These are phyloP conservation scores for Chrysosphaeria jannelii DNA, from an alignment of 2,329 filamentous ascomycete genomes.

Conservation along the genomic window DNA sequence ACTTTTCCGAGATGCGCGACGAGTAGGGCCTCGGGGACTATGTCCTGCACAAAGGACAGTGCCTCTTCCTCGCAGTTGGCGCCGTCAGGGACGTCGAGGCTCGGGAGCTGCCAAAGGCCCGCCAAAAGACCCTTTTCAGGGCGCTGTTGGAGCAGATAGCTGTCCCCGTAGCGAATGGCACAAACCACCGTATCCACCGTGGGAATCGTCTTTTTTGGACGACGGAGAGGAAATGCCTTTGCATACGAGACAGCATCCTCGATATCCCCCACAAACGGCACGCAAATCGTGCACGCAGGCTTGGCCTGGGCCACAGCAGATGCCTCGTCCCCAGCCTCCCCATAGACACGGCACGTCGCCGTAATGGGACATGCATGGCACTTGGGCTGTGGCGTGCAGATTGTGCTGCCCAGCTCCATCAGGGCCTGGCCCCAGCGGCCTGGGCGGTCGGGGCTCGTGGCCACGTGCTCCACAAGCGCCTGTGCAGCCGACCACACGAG, in stretches of 20 bases:
- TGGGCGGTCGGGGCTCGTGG: constrained; percentile 15
- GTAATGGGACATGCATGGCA: constrained; percentile 21
- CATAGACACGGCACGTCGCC: constrained; percentile 18
- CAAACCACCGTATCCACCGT: constrained; percentile 22
- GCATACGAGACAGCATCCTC: constrained; percentile 14
- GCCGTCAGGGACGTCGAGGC: constrained; percentile 6
- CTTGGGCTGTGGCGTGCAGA: constrained; percentile 27
- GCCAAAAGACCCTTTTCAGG: constrained; percentile 23
- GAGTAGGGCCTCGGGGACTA: constrained; percentile 1
- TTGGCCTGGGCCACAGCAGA: too few species aligned
- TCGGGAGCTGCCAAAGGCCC: constrained; percentile 25
- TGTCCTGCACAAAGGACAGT: constrained; percentile 1
- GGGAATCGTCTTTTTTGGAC: constrained; percentile 19
- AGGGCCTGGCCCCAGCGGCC: constrained; percentile 32
- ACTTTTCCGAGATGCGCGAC: constrained; percentile 6
- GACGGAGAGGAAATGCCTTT: constrained; percentile 19
- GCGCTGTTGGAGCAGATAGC: constrained; percentile 17
- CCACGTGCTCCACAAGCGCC: constrained; percentile 20
- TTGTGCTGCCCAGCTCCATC: constrained; percentile 33
- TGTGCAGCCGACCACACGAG: constrained; percentile 26
- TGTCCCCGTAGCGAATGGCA: constrained; percentile 11
- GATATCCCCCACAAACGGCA: constrained; percentile 12
- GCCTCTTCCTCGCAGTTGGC: constrained; percentile 1
- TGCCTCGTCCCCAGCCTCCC: constrained; percentile 16
- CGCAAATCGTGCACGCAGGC: constrained; percentile 17